Percentiles rank a stretch among this genome's conserved stretches.
Conservation (phyloP, 257 asterid species). For the Paraleonurus japonicus region DNA sequence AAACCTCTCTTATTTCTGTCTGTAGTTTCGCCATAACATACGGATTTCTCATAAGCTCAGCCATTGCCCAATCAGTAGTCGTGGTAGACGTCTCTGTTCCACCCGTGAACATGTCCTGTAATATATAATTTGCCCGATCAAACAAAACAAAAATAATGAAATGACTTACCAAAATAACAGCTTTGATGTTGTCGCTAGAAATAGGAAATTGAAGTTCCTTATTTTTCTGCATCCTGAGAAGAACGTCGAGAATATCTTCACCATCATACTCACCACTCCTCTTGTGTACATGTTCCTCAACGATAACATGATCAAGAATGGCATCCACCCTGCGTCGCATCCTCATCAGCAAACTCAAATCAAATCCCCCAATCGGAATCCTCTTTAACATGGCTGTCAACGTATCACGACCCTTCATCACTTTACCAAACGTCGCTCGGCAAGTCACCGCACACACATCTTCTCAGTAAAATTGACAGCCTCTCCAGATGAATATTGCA, state of each 20-base stretch:
- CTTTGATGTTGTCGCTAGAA: constrained; percentile 30
- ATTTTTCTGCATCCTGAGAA: constrained; percentile 17
- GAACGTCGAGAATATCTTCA: constrained; percentile 34
- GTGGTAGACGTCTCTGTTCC: constrained; percentile 28
- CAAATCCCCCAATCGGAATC: constrained; percentile 4
- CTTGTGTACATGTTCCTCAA: constrained; percentile 10
- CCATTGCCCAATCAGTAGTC: constrained; percentile 30
- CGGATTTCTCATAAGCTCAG: constrained; percentile 27
- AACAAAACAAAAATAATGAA: no score
- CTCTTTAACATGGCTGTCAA: not conserved
- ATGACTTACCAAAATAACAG: constrained; percentile 18
- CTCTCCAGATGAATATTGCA: not conserved
- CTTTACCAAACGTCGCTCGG: constrained; percentile 30
- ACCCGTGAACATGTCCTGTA: constrained; percentile 13
- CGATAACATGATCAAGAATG: constrained; percentile 26
- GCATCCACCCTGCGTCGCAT: constrained; percentile 18
- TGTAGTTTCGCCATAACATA: not conserved
- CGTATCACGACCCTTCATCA: not conserved
- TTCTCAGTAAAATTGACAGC: constrained; percentile 11
- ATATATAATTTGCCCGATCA: no score
- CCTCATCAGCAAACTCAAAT: constrained; percentile 10
- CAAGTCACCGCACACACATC: constrained; percentile 16
- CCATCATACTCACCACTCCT: constrained; percentile 20
- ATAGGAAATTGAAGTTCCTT: constrained; percentile 22
- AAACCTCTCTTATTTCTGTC: not conserved